Percentiles rank a stretch among this genome's conserved stretches.
phyloP scores from a whole-genome alignment of 139 green algal species.

The Chara braunii region DNA sequence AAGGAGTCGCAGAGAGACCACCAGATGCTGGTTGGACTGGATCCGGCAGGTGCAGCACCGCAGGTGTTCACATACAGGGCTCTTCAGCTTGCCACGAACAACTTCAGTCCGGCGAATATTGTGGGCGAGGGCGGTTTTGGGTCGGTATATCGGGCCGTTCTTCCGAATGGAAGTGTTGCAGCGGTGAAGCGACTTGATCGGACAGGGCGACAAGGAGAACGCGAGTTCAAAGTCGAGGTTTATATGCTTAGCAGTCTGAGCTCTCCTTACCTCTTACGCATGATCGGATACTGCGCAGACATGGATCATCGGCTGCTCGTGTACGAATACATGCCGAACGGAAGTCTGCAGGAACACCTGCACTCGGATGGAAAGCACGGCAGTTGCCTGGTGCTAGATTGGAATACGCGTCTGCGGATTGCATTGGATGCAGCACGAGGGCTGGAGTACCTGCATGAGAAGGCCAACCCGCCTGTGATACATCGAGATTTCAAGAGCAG shows the following conservation, averaged over 20 bases:
- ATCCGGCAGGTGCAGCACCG: too few species aligned
- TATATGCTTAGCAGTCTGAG: conserved; percentile 35
- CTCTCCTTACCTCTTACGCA: conserved; percentile 43
- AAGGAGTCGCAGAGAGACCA: too few species aligned
- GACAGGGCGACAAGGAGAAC: too few species aligned
- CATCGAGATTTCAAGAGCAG: conserved; percentile 37
- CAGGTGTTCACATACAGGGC: conserved; percentile 37
- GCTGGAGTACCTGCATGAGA: conserved; percentile 35
- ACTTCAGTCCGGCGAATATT: conserved; percentile 22
- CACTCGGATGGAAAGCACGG: background rate
- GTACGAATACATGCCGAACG: conserved; percentile 39
- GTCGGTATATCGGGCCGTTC: conserved; percentile 29
- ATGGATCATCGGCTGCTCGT: conserved; percentile 32
- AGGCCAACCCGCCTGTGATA: conserved; percentile 22
- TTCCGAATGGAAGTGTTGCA: too few species aligned
- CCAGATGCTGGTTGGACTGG: too few species aligned
- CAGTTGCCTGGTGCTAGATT: conserved; percentile 29
- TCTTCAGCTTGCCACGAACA: conserved; percentile 23
- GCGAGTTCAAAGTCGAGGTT: conserved; percentile 52
- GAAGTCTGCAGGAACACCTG: background rate
- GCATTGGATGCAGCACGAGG: conserved; percentile 43
- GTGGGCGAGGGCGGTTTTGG: conserved; percentile 32
- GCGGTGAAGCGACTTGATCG: too few species aligned
- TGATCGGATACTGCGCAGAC: conserved; percentile 50
- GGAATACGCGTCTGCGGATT: conserved; percentile 41